A percentile compares a stretch with the other conserved stretches of the same genome.
Evolutionary conservation across 1,284 basidiomycete species (phyloP).

Genomic region (Cystobasidium pallidum): DNA sequence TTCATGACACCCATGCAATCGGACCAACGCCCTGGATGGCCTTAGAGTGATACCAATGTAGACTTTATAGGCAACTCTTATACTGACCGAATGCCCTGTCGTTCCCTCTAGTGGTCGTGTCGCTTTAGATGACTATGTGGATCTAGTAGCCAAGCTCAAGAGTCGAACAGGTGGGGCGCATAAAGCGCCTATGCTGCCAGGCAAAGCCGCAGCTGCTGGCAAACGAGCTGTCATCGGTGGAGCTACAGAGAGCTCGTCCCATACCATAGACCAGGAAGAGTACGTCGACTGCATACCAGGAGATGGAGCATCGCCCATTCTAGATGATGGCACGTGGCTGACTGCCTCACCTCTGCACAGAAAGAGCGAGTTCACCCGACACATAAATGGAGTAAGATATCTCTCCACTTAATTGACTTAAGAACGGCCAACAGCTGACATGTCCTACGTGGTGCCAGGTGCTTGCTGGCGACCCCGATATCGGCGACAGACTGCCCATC

Average conservation of each 20-base stretch:
- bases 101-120: constrained; percentile 70
- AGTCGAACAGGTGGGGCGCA: constrained; percentile 57
- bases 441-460: constrained; percentile 62
- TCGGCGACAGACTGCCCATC: constrained; percentile 82
- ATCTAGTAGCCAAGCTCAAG: constrained; percentile 82
- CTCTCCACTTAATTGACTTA: too few relatives aligned
- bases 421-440: too few relatives aligned
- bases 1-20: background rate
- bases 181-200: constrained; percentile 16
- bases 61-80: too few relatives aligned
- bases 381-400: constrained; percentile 81
- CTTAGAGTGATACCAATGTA: too few relatives aligned
- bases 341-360: constrained; percentile 6
- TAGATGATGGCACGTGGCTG: constrained; percentile 12
- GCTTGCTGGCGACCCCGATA: constrained; percentile 84
- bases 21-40: too few relatives aligned
- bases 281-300: constrained; percentile 56
- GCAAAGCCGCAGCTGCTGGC: constrained; percentile 56
- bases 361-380: constrained; percentile 85
- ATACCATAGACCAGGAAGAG: constrained; percentile 98
- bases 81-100: background rate
- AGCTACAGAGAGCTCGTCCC: constrained; percentile 91
- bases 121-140: constrained; percentile 97
- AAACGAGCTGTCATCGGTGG: constrained; percentile 95
- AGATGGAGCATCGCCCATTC: constrained; percentile 5